A percentile compares a stretch with the other conserved stretches of the same genome.
phyloP scores from a whole-genome alignment of 768 basidiomycete genomes.

The Auricularia heimuer region DNA sequence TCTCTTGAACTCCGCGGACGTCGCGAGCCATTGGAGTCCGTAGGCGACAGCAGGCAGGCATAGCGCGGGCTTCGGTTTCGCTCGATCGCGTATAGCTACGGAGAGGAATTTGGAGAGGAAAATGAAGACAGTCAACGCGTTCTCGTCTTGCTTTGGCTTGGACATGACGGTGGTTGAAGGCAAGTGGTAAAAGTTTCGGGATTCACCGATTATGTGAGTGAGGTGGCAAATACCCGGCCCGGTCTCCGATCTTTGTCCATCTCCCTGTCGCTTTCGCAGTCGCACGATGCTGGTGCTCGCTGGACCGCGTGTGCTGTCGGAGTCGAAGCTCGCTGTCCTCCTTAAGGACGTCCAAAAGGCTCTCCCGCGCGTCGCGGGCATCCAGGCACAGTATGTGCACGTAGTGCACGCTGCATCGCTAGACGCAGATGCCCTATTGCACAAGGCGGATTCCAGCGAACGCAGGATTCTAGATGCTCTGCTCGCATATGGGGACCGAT shows the following conservation, averaged over 20 bases:
- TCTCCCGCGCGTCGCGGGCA: conserved; percentile 44
- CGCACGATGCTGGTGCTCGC: conserved; percentile 60
- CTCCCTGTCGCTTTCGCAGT: neutral
- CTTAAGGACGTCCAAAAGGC: conserved; percentile 46
- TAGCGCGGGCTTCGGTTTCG: neutral
- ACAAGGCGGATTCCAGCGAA: conserved; percentile 31
- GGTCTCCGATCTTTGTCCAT: too few relatives aligned
- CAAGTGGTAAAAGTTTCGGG: too few relatives aligned
- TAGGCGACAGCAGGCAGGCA: neutral
- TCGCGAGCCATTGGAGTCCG: neutral
- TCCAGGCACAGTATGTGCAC: conserved; percentile 84
- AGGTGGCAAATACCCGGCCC: too few relatives aligned
- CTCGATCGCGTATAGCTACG: neutral
- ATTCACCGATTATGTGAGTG: too few relatives aligned
- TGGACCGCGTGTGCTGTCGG: conserved; percentile 69
- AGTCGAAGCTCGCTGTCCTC: conserved; percentile 58
- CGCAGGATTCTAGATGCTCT: conserved; percentile 56
- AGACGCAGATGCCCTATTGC: conserved; percentile 38
- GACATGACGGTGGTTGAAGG: too few relatives aligned
- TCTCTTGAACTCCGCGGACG: neutral
- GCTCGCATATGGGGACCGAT: conserved; percentile 77
- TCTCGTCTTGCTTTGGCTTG: neutral
- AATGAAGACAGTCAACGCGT: neutral
- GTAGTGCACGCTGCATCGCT: conserved; percentile 56
- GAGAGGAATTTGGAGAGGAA: neutral